Percentiles rank a stretch among this genome's conserved stretches.
Evolutionary conservation across 2,329 filamentous ascomycete genomes (phyloP).

Genomic region (Nemania sp.): DNA sequence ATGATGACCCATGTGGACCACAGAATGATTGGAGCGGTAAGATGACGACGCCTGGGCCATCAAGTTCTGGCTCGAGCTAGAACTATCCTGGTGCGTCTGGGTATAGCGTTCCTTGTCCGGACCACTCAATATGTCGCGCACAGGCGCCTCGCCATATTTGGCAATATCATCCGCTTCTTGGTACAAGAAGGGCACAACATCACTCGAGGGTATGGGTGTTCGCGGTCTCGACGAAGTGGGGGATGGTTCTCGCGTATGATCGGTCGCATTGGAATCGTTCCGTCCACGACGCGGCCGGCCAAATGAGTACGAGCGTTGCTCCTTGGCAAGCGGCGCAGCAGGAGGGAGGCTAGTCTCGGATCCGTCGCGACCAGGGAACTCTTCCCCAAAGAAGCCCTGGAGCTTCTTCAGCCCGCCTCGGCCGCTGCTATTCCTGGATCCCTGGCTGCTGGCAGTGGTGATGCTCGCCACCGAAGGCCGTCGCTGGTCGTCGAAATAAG

Average conservation of each 20-base stretch:
- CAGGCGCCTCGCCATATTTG: constrained; percentile 76
- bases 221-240: constrained; percentile 76
- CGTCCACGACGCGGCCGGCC: constrained; percentile 68
- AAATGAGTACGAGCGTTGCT: constrained; percentile 66
- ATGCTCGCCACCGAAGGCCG: constrained; percentile 88
- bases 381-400: constrained; percentile 91
- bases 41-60: constrained; percentile 67
- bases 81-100: constrained; percentile 51
- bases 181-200: constrained; percentile 97
- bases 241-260: constrained; percentile 71
- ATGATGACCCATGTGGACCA: constrained; percentile 68
- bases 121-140: constrained; percentile 69
- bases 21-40: constrained; percentile 60
- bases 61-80: constrained; percentile 45
- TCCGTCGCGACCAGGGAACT: constrained; percentile 73
- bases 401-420: constrained; percentile 78
- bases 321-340: constrained; percentile 52
- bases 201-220: constrained; percentile 85
- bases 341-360: constrained; percentile 70
- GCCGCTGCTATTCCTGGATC: constrained; percentile 73
- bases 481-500: constrained; percentile 70
- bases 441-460: constrained; percentile 81
- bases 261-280: constrained; percentile 77
- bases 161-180: constrained; percentile 82
- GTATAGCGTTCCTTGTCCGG: constrained; percentile 70